phyloP scores from a whole-genome alignment of 1,284 basidiomycete species.

The Termitomyces sp. region DNA sequence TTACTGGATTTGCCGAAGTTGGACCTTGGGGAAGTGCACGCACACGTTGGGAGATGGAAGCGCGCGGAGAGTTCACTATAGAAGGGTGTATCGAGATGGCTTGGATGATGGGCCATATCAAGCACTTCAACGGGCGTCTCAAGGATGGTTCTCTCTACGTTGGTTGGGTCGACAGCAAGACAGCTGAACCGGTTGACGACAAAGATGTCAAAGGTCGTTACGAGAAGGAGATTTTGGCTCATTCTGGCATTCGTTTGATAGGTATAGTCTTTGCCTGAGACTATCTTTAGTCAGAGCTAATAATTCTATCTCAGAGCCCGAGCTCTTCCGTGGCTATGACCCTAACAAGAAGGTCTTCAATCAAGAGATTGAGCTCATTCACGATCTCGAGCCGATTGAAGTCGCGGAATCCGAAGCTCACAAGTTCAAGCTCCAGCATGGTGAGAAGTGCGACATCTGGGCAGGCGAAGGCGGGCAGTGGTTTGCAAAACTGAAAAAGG shows the following conservation, averaged over 20 bases:
- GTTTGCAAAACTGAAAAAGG: slow-evolving; percentile 99
- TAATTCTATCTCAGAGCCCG: slow-evolving; percentile 65
- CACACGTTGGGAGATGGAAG: slow-evolving; percentile 99
- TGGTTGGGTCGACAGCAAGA: slow-evolving; percentile 96
- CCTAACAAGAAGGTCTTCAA: slow-evolving; percentile 96
- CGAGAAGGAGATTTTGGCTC: slow-evolving; percentile 89
- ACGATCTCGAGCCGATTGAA: slow-evolving; percentile 96
- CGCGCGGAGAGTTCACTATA: slow-evolving; percentile 88
- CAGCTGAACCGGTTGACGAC: slow-evolving; percentile 96
- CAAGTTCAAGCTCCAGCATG: slow-evolving; percentile 96
- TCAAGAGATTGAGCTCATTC: slow-evolving; percentile 94
- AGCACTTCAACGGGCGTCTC: slow-evolving; percentile 95
- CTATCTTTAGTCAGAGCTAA: background rate
- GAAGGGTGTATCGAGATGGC: slow-evolving; percentile 99
- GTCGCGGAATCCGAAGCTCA: slow-evolving; percentile 87
- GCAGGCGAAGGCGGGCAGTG: slow-evolving; percentile 86
- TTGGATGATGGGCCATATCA: slow-evolving; percentile 99
- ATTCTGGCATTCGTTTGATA: slow-evolving; percentile 94
- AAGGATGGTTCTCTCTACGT: slow-evolving; percentile 91
- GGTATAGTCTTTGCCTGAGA: slow-evolving; percentile 46
- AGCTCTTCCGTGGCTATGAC: slow-evolving; percentile 96
- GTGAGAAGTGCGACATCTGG: slow-evolving; percentile 96
- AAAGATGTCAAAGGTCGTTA: slow-evolving; percentile 94
- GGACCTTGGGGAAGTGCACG: slow-evolving; percentile 98
- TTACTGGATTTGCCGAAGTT: slow-evolving; percentile 96